Evolutionary conservation across 2,329 filamentous ascomycete species (phyloP).

Genomic region (Trichophyton equinum): DNA sequence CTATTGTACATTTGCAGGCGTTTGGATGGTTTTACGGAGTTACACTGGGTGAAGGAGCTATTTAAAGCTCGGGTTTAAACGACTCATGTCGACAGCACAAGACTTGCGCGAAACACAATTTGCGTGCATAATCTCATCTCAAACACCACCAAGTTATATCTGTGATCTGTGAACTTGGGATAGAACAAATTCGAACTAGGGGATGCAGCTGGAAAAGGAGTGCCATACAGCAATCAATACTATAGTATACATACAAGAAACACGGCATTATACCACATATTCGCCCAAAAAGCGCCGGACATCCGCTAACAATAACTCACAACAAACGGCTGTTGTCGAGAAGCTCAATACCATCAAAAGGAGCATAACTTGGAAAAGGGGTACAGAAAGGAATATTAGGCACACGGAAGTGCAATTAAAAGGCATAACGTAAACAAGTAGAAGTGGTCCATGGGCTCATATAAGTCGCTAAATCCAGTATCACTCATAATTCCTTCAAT

Average conservation of each 20-base stretch:
- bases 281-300: background rate
- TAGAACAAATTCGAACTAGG: background rate
- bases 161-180: background rate
- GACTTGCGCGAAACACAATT: background rate
- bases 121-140: background rate
- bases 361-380: background rate
- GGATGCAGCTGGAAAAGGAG: background rate
- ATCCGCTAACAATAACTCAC: background rate
- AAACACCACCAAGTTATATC: background rate
- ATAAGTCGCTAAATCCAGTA: background rate
- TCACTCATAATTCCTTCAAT: conserved; percentile 11
- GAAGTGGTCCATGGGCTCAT: background rate
- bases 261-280: background rate
- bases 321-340: background rate
- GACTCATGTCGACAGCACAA: background rate
- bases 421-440: background rate
- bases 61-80: background rate
- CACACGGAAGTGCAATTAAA: background rate
- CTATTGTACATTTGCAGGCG: background rate
- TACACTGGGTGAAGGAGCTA: background rate
- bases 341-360: background rate
- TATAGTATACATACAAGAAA: background rate
- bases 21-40: background rate
- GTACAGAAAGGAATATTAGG: background rate
- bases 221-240: background rate